A percentile compares a stretch with the other conserved stretches of the same genome.
Conservation (phyloP, 2,329 filamentous ascomycete species). For the Epichloe sylvatica region DNA sequence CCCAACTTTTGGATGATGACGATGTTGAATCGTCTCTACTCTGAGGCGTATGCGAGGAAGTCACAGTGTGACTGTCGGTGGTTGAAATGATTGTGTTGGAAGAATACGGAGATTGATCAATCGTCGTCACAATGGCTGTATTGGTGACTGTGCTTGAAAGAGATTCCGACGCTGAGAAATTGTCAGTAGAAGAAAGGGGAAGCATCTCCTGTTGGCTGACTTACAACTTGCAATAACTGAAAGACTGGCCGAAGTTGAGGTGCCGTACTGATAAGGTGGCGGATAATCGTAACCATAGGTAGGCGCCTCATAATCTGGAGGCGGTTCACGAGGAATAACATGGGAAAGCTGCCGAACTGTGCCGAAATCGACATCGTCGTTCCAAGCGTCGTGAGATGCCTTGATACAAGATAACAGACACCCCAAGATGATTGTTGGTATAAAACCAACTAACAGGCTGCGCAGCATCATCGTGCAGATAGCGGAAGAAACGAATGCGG, state of each 20-base stretch:
- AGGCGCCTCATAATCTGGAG: slow-evolving; percentile 8
- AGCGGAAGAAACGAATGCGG: not conserved
- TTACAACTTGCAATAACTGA: slow-evolving; percentile 4
- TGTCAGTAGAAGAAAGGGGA: not conserved
- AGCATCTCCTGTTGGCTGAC: not conserved
- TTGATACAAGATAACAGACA: slow-evolving; percentile 5
- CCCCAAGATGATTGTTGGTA: not conserved
- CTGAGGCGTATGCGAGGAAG: not conserved
- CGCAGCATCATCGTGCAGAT: slow-evolving; percentile 1
- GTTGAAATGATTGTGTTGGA: not conserved
- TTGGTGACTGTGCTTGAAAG: not conserved
- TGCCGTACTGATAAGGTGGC: slow-evolving; percentile 10
- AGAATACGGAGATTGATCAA: not conserved
- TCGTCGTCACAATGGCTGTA: not conserved
- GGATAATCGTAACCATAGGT: slow-evolving; percentile 8
- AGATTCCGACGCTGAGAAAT: not conserved
- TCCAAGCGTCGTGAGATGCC: not conserved
- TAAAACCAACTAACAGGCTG: not conserved
- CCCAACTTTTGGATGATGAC: not conserved
- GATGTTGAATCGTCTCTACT: not conserved
- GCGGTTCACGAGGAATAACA: slow-evolving; percentile 5
- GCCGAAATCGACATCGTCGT: not conserved
- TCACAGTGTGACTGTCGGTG: not conserved
- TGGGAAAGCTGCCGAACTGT: not conserved
- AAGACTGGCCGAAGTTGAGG: slow-evolving; percentile 1